Evolutionary conservation across 169 alveolate genomes (phyloP).

Genomic region (Plasmodium berghei): DNA sequence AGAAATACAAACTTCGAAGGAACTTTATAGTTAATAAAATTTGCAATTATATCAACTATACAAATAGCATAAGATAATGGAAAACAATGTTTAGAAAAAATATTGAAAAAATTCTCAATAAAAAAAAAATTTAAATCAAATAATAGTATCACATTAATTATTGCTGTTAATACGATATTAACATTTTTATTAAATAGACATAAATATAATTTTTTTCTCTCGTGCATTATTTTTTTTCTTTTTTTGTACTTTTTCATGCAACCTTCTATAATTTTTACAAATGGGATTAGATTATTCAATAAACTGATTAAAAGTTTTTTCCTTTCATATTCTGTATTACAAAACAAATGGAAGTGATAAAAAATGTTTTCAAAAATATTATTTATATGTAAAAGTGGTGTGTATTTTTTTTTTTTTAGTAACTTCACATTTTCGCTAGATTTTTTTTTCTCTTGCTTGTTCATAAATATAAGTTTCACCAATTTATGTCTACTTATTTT

Average conservation of each 20-base stretch:
- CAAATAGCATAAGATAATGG: slow-evolving; percentile 19
- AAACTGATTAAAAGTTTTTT: slow-evolving; percentile 20
- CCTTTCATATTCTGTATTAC: slow-evolving; percentile 7
- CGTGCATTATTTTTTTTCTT: slow-evolving; percentile 15
- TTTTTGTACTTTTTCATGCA: too few species aligned
- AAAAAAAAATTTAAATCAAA: slow-evolving; percentile 36
- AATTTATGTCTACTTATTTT: background rate
- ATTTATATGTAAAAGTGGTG: slow-evolving; percentile 4
- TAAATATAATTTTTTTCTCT: slow-evolving; percentile 12
- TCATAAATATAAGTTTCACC: too few species aligned
- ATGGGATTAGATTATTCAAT: slow-evolving; percentile 2
- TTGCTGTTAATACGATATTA: slow-evolving; percentile 1
- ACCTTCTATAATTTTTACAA: background rate
- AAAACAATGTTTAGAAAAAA: slow-evolving; percentile 20
- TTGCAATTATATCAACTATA: slow-evolving; percentile 13
- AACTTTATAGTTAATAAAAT: slow-evolving; percentile 6
- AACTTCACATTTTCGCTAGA: background rate
- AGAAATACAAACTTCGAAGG: background rate
- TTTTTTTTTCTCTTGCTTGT: too few species aligned
- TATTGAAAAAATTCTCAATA: slow-evolving; percentile 36
- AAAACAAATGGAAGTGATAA: slow-evolving; percentile 34
- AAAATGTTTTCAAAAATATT: slow-evolving; percentile 26
- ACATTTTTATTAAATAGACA: slow-evolving; percentile 44
- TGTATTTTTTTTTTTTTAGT: background rate
- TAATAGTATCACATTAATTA: slow-evolving; percentile 26